Evolutionary conservation across 225 moss, liverwort and hornwort species (phyloP).

Genomic region (Sphagnum tenellum): DNA sequence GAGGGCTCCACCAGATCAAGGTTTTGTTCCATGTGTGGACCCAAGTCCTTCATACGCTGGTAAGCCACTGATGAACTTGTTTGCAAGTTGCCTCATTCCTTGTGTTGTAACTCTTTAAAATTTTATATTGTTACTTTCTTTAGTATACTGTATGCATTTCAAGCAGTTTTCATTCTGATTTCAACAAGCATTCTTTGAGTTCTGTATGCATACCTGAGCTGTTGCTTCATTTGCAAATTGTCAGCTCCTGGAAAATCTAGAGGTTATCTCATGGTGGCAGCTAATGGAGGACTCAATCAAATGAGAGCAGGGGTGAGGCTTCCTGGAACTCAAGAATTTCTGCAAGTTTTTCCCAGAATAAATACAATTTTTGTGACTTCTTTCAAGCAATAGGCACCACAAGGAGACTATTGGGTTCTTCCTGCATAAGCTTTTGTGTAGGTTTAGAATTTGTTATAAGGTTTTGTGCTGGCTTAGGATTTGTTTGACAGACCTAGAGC

Average conservation of each 20-base stretch:
- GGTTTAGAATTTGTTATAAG: no score
- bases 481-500: no score
- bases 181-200: background rate
- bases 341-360: no score
- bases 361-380: no score
- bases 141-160: no score
- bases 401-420: no score
- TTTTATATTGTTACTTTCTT: background rate
- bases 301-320: slow-evolving; percentile 91
- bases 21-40: slow-evolving; percentile 65
- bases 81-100: background rate
- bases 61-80: slow-evolving; percentile 10
- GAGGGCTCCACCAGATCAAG: slow-evolving; percentile 69
- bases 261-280: slow-evolving; percentile 47
- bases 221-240: background rate
- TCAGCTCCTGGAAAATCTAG: slow-evolving; percentile 21
- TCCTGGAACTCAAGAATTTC: no score
- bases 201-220: background rate
- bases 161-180: background rate
- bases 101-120: background rate
- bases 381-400: no score
- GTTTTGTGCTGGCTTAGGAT: no score
- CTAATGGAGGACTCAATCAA: slow-evolving; percentile 93
- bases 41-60: slow-evolving; percentile 51
- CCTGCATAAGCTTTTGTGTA: no score